Base-by-base conservation (phyloP, 352 stramenopile genomes). In the Aphanomyces euteiches region DNA sequence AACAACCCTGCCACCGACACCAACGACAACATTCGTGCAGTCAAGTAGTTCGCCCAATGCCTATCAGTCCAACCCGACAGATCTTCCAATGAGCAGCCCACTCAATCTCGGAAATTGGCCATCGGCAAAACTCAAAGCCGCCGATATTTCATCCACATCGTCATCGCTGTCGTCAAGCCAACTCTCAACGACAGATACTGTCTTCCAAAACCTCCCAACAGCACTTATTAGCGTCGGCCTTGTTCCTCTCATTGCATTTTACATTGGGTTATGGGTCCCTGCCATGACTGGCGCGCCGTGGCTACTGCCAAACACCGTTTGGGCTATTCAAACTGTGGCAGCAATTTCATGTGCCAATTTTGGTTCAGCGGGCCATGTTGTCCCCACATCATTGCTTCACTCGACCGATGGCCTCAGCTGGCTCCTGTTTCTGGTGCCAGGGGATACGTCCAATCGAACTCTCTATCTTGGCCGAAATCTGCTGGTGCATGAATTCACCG, bases 41-140 rank as follows among this genome's bases (percentile, higher is more conserved):
- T 17, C 59, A n/a, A 61, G 36, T 60, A 7, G 34, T 5, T 63
- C 61, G 38, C 47, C 28, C 28, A 28, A 28, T 28, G 28, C 28
- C 28, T 28, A 28, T 28, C 28, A 28, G 7, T 37, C 37, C 63
- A 17, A 61, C 15, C 63, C 63, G 17, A 69, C 63, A 3, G 47
- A 50, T 8, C 28, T 69, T 7, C 63, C 63, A 4, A 19, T 7
- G 4, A 17, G 19, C 8, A n/a, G 41, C 17, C 39, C 34, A 3
- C 17, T 37, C 50, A 69, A 69, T 39, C 63, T 41, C 12, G 47
- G 63, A n/a, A 69, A 69, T 41, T 69, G 63, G 63, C 63, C 63
- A 38, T 13, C 63, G 28, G 28, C 28, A 28, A 28, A 28, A 28
- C 28, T 28, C 28, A 28, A 28, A 28, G 28, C 28, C 28, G 28